These are phyloP conservation scores for Penicillium sp. DNA, from an alignment of 2,329 filamentous ascomycete genomes.

Conservation along the genomic window DNA sequence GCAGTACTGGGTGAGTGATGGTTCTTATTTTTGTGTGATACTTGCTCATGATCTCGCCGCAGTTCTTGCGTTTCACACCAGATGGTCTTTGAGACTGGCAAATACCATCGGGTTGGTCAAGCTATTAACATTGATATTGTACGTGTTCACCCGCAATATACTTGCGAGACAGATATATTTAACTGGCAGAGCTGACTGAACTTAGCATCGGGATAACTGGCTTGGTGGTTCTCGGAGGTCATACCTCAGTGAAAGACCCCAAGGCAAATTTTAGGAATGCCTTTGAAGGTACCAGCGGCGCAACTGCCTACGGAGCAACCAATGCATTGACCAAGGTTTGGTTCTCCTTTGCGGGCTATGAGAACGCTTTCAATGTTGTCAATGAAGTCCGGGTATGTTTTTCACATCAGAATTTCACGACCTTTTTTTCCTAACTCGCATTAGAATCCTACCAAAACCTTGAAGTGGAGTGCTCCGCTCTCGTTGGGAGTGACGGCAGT, in stretches of 20 bases:
- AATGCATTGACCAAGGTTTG: slow-evolving; percentile 59
- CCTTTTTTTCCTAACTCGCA: not conserved
- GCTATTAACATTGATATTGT: slow-evolving; percentile 61
- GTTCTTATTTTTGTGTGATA: accelerated
- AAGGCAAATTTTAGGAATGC: slow-evolving; percentile 55
- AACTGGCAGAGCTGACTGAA: not conserved
- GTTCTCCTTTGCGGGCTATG: slow-evolving; percentile 58
- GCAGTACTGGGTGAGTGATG: slow-evolving; percentile 52
- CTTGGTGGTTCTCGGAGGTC: slow-evolving; percentile 60
- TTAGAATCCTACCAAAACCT: slow-evolving; percentile 56
- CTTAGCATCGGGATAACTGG: slow-evolving; percentile 56
- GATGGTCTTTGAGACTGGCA: slow-evolving; percentile 55
- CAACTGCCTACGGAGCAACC: slow-evolving; percentile 49
- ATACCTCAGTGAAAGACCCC: slow-evolving; percentile 52
- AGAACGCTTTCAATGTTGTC: slow-evolving; percentile 61
- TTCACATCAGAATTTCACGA: not conserved
- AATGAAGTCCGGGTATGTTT: slow-evolving; percentile 55
- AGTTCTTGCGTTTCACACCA: slow-evolving; percentile 55
- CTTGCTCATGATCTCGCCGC: not conserved
- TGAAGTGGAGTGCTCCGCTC: slow-evolving; percentile 51
- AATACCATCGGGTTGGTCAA: slow-evolving; percentile 61
- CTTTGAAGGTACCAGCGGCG: slow-evolving; percentile 50
- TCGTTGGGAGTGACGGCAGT: slow-evolving; percentile 54
- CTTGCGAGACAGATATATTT: accelerated
- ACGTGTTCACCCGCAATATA: not conserved